Conservation (phyloP, 2,329 filamentous ascomycete genomes). For the Periconia digitata region DNA sequence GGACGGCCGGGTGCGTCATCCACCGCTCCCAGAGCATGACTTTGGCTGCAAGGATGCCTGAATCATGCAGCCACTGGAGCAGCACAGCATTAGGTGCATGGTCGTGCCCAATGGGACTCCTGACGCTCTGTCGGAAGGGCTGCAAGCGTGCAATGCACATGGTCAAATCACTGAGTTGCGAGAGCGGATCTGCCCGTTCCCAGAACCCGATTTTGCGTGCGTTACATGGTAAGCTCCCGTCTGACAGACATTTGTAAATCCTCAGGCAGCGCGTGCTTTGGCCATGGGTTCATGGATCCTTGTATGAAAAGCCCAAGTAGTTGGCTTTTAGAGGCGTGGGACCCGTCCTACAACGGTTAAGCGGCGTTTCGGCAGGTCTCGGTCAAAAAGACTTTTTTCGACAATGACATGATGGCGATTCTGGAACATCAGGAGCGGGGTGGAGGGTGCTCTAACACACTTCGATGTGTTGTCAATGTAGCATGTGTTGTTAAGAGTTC, state of each 20-base stretch:
- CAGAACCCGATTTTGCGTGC: background rate
- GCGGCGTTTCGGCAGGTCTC: conserved; percentile 1
- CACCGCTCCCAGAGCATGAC: conserved; percentile 7
- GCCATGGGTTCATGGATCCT: conserved; percentile 9
- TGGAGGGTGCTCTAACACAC: background rate
- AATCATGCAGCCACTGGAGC: conserved; percentile 3
- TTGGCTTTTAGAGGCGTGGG: background rate
- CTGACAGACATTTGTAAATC: background rate
- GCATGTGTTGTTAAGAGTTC: conserved; percentile 8
- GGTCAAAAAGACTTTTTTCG: background rate
- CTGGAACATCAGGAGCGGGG: conserved; percentile 7
- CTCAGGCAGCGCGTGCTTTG: conserved; percentile 8
- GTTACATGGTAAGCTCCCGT: background rate
- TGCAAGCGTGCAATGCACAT: background rate
- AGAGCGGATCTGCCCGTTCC: conserved; percentile 8
- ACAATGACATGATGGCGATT: background rate
- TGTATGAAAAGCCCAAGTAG: background rate
- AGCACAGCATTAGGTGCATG: background rate
- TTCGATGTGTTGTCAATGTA: conserved; percentile 8
- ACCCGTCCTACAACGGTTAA: background rate
- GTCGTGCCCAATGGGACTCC: background rate
- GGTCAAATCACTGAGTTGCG: conserved; percentile 1
- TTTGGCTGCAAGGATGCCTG: conserved; percentile 9
- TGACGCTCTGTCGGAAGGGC: background rate
- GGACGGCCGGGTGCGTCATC: conserved; percentile 11